A percentile compares a stretch with the other conserved stretches of the same genome.
Conservation (phyloP, 805 yeast species). For the Millerozyma acaciae region DNA sequence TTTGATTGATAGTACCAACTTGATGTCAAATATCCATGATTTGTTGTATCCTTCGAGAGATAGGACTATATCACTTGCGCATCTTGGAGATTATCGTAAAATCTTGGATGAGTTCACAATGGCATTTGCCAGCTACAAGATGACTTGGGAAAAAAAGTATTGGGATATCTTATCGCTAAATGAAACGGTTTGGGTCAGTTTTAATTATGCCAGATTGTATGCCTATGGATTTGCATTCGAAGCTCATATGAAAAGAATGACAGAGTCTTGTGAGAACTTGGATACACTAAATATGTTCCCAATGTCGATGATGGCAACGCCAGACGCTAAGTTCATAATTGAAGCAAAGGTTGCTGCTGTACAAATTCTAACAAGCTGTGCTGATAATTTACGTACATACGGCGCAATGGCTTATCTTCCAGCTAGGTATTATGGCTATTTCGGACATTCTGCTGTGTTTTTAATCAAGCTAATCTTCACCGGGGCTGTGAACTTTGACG, state of each 20-base stretch:
- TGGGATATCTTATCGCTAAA: slow-evolving; percentile 4
- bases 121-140: slow-evolving; percentile 4
- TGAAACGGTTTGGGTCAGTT: slow-evolving; percentile 4
- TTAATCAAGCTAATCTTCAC: slow-evolving; percentile 3
- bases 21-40: slow-evolving; percentile 5
- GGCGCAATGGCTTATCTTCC: slow-evolving; percentile 5
- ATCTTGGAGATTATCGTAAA: slow-evolving; percentile 3
- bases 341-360: slow-evolving; percentile 5
- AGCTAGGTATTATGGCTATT: slow-evolving; percentile 4
- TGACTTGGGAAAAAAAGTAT: slow-evolving; percentile 4
- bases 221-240: slow-evolving; percentile 4
- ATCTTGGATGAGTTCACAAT: slow-evolving; percentile 4
- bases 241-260: slow-evolving; percentile 5
- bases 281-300: slow-evolving; percentile 3
- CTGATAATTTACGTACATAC: slow-evolving; percentile 4
- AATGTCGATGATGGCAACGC: slow-evolving; percentile 4
- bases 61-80: slow-evolving; percentile 4
- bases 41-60: slow-evolving; percentile 5
- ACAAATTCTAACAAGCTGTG: slow-evolving; percentile 3
- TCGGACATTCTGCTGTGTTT: slow-evolving; percentile 4
- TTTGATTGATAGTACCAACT: slow-evolving; percentile 3
- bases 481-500: slow-evolving; percentile 3
- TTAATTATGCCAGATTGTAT: slow-evolving; percentile 3
- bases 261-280: slow-evolving; percentile 4
- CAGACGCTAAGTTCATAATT: slow-evolving; percentile 4